phyloP scores from a whole-genome alignment of 768 basidiomycete species.

The Fomitopsis pulvina region DNA sequence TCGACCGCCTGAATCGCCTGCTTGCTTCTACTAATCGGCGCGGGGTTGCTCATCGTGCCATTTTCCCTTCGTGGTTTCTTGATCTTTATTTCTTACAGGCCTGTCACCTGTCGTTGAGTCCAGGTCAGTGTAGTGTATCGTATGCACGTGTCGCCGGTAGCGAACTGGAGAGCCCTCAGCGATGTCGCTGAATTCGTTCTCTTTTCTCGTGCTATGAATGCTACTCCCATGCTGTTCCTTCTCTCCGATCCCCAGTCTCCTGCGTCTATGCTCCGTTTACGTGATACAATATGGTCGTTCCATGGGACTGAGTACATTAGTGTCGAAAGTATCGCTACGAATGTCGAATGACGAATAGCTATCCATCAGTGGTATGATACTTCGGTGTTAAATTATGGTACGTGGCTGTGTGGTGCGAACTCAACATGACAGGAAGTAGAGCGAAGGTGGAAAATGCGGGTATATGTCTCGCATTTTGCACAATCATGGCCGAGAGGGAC shows the following conservation, averaged over 20 bases:
- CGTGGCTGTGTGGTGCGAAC: not conserved
- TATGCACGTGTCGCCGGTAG: not conserved
- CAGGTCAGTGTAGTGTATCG: not conserved
- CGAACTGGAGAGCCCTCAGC: no score
- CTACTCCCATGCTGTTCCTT: not conserved
- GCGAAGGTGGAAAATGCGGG: not conserved
- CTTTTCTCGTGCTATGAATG: not conserved
- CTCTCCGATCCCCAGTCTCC: not conserved
- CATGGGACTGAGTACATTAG: not conserved
- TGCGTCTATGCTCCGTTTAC: not conserved
- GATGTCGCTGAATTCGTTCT: no score
- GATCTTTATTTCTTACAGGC: constrained; percentile 5
- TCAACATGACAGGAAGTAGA: not conserved
- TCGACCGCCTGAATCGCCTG: not conserved
- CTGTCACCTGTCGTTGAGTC: not conserved
- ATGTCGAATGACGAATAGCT: not conserved
- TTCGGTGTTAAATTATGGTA: not conserved
- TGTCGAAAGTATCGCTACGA: not conserved
- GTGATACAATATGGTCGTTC: not conserved
- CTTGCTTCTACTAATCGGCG: not conserved
- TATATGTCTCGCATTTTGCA: not conserved
- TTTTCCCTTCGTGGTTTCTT: not conserved
- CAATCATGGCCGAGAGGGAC: not conserved
- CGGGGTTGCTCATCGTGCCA: not conserved
- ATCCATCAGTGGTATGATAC: not conserved